Base-by-base conservation (phyloP, 768 basidiomycete species). In the Coprinopsis strossmayeri region DNA sequence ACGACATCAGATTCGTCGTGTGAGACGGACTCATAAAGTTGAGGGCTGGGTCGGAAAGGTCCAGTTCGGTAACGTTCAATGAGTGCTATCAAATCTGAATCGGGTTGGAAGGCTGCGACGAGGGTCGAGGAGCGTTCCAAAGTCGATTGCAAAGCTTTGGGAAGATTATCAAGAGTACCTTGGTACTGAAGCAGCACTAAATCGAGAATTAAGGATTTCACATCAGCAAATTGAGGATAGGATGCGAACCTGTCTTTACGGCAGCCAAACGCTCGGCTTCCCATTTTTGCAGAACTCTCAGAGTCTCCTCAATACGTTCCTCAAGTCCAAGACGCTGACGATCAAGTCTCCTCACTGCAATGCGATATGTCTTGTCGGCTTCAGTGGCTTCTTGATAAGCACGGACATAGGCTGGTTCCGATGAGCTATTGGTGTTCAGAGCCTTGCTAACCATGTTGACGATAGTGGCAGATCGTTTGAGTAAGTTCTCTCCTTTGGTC, bases 11-110 rank as follows among this genome's bases (percentile, higher is more conserved):
- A 78, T 56, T 87, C 87, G 39, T 87, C 84, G 55, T 90, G 90
- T 7, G 85, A 71, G 26, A 92, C 77, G 3, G 84, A 85, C 60
- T 95, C 91, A 64, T 91, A 97, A 9, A 93, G 70, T 46, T 91
- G 90, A 0, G 94, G 79, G 30, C 70, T 72, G 0, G 94, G 94
- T 34, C 87, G 75, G 82, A 96, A 98, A 0, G 93, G 87, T 0
- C 94, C 94, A 1, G 92, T 95, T 47, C 94, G 81, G 62, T 92
- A 91, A 10, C 89, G 84, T 63, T 96, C 93, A 52, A 96, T 92
- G 43, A 95, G 77, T 9, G 88, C 91, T 11, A 70, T 82, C 46
- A 94, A 66, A 68, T 93, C 93, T 1, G 82, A 81, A 53, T 96
- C 92, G 2, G 93, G 92, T 52, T 92, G 84, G 64, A 82, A 96